phyloP scores from a whole-genome alignment of 805 yeast genomes.

The Diddensiella caesifluorescens region DNA sequence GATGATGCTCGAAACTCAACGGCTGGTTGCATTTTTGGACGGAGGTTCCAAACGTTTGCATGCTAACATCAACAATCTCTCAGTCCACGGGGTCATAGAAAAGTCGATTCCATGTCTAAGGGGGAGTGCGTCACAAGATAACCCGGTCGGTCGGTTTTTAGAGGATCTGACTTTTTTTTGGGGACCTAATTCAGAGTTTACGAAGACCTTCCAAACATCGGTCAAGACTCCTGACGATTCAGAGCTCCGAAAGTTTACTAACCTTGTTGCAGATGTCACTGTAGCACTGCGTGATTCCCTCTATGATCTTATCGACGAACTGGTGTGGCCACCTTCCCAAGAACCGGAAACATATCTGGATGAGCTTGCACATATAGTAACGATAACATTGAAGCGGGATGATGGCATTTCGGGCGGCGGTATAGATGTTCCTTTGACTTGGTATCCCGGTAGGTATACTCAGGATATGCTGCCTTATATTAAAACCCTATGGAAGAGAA shows the following conservation, averaged over 20 bases:
- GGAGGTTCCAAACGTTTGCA: slow-evolving; percentile 25
- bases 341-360: slow-evolving; percentile 16
- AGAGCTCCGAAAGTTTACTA: slow-evolving; percentile 11
- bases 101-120: slow-evolving; percentile 7
- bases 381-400: slow-evolving; percentile 23
- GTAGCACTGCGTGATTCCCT: slow-evolving; percentile 16
- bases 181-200: slow-evolving; percentile 15
- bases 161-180: slow-evolving; percentile 13
- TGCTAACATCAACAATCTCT: slow-evolving; percentile 18
- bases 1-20: slow-evolving; percentile 26
- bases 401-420: slow-evolving; percentile 25
- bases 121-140: slow-evolving; percentile 14
- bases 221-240: slow-evolving; percentile 13
- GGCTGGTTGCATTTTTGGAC: slow-evolving; percentile 30
- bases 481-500: slow-evolving; percentile 7
- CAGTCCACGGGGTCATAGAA: slow-evolving; percentile 9
- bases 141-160: slow-evolving; percentile 18
- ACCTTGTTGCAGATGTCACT: slow-evolving; percentile 20
- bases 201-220: slow-evolving; percentile 10
- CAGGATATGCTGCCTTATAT: slow-evolving; percentile 10
- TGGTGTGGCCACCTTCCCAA: slow-evolving; percentile 20
- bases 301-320: slow-evolving; percentile 21
- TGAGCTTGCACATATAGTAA: slow-evolving; percentile 21
- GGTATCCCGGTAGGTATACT: slow-evolving; percentile 24
- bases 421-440: slow-evolving; percentile 13